phyloP scores from a whole-genome alignment of 208 protist species.

The Trypanosoma brucei region DNA sequence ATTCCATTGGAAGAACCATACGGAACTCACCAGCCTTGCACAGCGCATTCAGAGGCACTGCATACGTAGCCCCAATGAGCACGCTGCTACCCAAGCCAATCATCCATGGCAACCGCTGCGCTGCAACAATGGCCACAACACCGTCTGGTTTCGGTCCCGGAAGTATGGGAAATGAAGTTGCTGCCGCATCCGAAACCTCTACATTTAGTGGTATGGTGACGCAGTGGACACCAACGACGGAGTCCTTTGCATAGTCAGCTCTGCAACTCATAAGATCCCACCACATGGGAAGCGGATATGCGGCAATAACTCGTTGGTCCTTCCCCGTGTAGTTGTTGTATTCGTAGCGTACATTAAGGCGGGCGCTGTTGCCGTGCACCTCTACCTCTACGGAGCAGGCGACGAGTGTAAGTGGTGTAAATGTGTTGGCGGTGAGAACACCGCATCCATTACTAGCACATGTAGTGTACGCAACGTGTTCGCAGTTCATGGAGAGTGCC shows the following conservation, averaged over 20 bases:
- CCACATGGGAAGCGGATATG: conserved; percentile 46
- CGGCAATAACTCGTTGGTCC: conserved; percentile 55
- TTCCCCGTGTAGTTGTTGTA: conserved; percentile 60
- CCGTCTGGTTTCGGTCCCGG: conserved; percentile 8
- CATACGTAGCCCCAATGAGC: conserved; percentile 42
- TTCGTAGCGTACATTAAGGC: conserved; percentile 52
- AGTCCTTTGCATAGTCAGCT: conserved; percentile 34
- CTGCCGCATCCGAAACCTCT: conserved; percentile 15
- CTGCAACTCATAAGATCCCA: conserved; percentile 45
- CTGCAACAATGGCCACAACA: conserved; percentile 31
- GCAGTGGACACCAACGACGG: conserved; percentile 12
- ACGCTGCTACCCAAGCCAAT: conserved; percentile 43
- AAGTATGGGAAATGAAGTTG: conserved; percentile 18
- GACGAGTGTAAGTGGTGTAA: conserved; percentile 55
- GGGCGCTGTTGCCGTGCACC: conserved; percentile 42
- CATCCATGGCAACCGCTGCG: conserved; percentile 60
- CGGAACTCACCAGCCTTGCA: conserved; percentile 25
- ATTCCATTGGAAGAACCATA: conserved; percentile 39
- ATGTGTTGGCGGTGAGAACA: conserved; percentile 38
- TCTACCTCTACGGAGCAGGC: conserved; percentile 42
- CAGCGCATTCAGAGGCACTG: conserved; percentile 32
- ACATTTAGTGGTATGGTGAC: conserved; percentile 20
- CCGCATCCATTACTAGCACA: conserved; percentile 38
- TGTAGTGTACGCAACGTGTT: conserved; percentile 41
- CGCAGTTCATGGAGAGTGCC: background rate